phyloP scores from a whole-genome alignment of 2,329 filamentous ascomycete species.

The Talaromyces islandicus region DNA sequence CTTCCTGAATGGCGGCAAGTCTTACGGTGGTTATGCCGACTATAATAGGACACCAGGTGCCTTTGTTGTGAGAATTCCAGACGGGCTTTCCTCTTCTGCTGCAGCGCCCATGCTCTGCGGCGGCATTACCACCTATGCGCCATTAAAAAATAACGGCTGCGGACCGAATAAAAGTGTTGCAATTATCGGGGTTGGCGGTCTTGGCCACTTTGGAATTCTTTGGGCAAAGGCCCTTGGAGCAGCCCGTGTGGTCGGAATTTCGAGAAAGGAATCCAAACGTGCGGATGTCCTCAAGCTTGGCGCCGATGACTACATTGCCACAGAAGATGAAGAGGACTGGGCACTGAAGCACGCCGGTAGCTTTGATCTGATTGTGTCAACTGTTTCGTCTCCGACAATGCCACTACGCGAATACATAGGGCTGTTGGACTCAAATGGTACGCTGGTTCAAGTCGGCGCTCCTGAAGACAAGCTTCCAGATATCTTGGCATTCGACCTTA shows the following conservation, averaged over 20 bases:
- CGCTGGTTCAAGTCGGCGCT: constrained; percentile 60
- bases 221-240: constrained; percentile 64
- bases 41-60: constrained; percentile 51
- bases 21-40: constrained; percentile 60
- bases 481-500: constrained; percentile 52
- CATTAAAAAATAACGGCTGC: constrained; percentile 60
- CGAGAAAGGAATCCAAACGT: constrained; percentile 45
- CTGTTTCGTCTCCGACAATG: constrained; percentile 56
- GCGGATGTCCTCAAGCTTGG: constrained; percentile 51
- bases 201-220: constrained; percentile 28
- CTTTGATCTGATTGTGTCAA: constrained; percentile 53
- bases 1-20: constrained; percentile 49
- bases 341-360: constrained; percentile 40
- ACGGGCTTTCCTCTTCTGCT: constrained; percentile 41
- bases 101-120: constrained; percentile 72
- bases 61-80: constrained; percentile 57
- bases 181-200: constrained; percentile 66
- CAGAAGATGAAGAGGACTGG: constrained; percentile 52
- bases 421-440: constrained; percentile 54
- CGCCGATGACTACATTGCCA: constrained; percentile 52
- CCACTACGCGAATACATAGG: constrained; percentile 56
- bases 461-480: constrained; percentile 53
- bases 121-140: constrained; percentile 68
- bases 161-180: constrained; percentile 68
- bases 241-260: constrained; percentile 56